Conservation (phyloP, 371 early-diverging fungal genomes). For the Mucor sp. region DNA sequence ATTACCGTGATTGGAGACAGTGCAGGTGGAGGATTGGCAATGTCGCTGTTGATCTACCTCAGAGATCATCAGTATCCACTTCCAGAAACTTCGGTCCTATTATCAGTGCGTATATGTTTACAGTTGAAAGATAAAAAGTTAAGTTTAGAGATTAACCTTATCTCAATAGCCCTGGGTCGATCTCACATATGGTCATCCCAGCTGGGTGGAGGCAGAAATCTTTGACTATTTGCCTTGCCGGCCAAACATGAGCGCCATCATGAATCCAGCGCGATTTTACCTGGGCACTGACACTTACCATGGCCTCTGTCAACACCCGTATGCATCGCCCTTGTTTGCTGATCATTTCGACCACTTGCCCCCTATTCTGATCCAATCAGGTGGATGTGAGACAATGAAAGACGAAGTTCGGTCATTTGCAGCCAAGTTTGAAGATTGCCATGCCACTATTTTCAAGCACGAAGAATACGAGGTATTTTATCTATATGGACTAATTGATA, state of each 20-base stretch:
- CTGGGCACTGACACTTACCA: constrained; percentile 21
- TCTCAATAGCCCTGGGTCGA: constrained; percentile 22
- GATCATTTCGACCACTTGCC: constrained; percentile 32
- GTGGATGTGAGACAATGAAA: constrained; percentile 47
- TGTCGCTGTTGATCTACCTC: constrained; percentile 38
- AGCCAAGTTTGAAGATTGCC: constrained; percentile 1
- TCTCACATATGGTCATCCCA: constrained; percentile 16
- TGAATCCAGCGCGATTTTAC: constrained; percentile 23
- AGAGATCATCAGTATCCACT: constrained; percentile 41
- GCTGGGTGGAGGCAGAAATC: constrained; percentile 4
- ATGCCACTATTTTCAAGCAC: constrained; percentile 3
- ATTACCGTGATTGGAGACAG: constrained; percentile 76
- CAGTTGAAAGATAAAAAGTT: too few species aligned
- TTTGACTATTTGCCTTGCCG: constrained; percentile 19
- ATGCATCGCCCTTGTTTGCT: constrained; percentile 20
- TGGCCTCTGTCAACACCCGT: constrained; percentile 9
- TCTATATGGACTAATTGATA: background rate
- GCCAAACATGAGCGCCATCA: background rate
- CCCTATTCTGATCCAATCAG: constrained; percentile 54
- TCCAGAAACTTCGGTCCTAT: constrained; percentile 25
- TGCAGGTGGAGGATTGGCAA: constrained; percentile 63
- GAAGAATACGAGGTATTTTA: constrained; percentile 23
- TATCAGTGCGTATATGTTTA: constrained; percentile 14
- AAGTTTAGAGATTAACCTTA: constrained; percentile 1
- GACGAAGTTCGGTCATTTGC: constrained; percentile 38